phyloP scores from a whole-genome alignment of 208 protist species.

The Leishmania lainsoni region DNA sequence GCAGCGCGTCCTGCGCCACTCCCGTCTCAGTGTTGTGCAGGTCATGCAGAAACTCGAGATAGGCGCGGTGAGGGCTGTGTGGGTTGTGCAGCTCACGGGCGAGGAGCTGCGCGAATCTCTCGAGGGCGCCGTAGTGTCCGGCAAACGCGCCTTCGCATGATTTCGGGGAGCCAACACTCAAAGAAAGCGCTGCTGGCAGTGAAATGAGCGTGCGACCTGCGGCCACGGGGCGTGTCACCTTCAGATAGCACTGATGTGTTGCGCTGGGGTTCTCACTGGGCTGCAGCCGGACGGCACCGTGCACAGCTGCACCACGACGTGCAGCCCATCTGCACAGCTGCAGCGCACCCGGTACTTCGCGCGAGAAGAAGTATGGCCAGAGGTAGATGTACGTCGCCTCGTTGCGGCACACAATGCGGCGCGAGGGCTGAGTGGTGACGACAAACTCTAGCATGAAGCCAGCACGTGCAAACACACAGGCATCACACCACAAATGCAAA shows the following conservation, averaged over 20 bases:
- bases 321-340: conserved; percentile 71
- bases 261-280: conserved; percentile 12
- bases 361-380: conserved; percentile 76
- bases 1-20: conserved; percentile 32
- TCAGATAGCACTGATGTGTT: conserved; percentile 35
- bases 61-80: conserved; percentile 49
- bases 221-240: conserved; percentile 46
- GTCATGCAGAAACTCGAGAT: conserved; percentile 88
- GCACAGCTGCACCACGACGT: conserved; percentile 59
- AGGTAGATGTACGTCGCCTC: conserved; percentile 58
- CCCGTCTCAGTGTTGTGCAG: conserved; percentile 69
- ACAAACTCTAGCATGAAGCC: conserved; percentile 54
- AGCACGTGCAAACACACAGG: neutral
- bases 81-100: conserved; percentile 76
- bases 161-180: conserved; percentile 25
- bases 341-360: conserved; percentile 58
- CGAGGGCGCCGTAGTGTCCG: conserved; percentile 38
- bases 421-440: conserved; percentile 33
- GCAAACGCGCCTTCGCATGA: conserved; percentile 24
- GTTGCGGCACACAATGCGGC: conserved; percentile 69
- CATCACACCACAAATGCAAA: neutral
- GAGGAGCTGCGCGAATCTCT: conserved; percentile 54
- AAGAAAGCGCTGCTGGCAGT: conserved; percentile 51
- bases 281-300: conserved; percentile 61
- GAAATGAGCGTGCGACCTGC: conserved; percentile 57